These are phyloP conservation scores for Potentilla sterilis DNA, from an alignment of 306 rosid genomes.

Conservation along the genomic window DNA sequence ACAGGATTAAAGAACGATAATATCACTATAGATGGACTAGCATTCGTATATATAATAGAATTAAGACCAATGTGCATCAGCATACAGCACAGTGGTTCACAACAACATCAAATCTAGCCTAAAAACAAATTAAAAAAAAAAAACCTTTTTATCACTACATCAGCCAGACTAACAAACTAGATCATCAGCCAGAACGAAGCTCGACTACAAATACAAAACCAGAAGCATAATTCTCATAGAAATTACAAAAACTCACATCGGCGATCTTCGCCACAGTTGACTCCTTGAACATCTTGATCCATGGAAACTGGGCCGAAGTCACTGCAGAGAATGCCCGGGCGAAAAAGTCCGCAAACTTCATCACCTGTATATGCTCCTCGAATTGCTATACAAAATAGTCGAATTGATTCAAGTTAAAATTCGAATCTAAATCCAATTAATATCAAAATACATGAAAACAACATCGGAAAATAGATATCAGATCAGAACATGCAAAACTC, in stretches of 20 bases:
- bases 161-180: not conserved
- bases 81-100: conserved; percentile 5
- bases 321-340: conserved; percentile 82
- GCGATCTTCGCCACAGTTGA: conserved; percentile 70
- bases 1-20: not conserved
- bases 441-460: conserved; percentile 40
- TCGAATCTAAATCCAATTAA: conserved; percentile 17
- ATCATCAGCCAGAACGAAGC: not conserved
- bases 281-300: conserved; percentile 82
- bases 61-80: not conserved
- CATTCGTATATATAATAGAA: not conserved
- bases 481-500: conserved; percentile 34
- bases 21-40: not conserved
- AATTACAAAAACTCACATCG: conserved; percentile 60
- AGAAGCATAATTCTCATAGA: not conserved
- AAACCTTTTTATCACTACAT: not conserved
- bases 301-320: conserved; percentile 82
- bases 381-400: conserved; percentile 32
- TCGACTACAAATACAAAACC: too few relatives aligned
- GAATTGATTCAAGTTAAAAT: not conserved
- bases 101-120: not conserved
- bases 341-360: conserved; percentile 87
- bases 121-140: not conserved
- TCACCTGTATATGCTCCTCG: conserved; percentile 66
- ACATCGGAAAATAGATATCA: not conserved